Base-by-base conservation (phyloP, 2,329 filamentous ascomycete species). In the Beauveria brongniartii region DNA sequence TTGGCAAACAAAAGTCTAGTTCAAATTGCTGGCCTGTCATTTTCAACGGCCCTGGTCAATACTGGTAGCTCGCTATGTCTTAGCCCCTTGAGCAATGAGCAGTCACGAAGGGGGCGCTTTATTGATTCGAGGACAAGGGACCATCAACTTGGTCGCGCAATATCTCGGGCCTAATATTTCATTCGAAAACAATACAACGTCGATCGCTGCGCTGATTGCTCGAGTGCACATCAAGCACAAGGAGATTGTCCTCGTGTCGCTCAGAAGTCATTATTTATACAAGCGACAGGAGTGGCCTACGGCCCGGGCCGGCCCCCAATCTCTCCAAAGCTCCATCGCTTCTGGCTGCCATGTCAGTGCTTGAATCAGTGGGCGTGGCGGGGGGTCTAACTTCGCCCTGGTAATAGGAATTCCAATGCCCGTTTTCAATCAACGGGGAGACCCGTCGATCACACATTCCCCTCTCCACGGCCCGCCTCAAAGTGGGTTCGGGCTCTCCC, bases 1-100 rank as follows among this genome's bases (percentile, higher is more conserved):
- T 34, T 40, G 46, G 18, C 16, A 12, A 34, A 26, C 20, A 20
- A 43, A 12, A 37, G 51, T 5, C 20, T 41, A n/a, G 43, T 22
- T 50, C n/a, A 18, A 30, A 44, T 52, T 59, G 10, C 37, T 24
- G 47, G 55, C 46, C 56, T 43, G 56, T 53, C 56, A 59, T 59
- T 44, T 52, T 46, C 47, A 58, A 58, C 46, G 46, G 46, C 30
- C 54, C 43, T 37, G 55, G 46, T 37, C 30, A 22, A 18, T 20
- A 30, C 20, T 24, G 43, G 52, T n/a, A 26, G 48, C 40, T 26
- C 28, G 48, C 28, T 40, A 37, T 50, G 56, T 59, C 56, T 52
- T 52, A 52, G 56, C 55, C 55, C 28, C 5, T 22, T 20, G 20
- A 40, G 30, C 9, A 40, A 14, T 28, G 28, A 40, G 30, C 9